These are phyloP conservation scores for Apiospora hydei DNA, from an alignment of 2,329 filamentous ascomycete species.

Conservation along the genomic window DNA sequence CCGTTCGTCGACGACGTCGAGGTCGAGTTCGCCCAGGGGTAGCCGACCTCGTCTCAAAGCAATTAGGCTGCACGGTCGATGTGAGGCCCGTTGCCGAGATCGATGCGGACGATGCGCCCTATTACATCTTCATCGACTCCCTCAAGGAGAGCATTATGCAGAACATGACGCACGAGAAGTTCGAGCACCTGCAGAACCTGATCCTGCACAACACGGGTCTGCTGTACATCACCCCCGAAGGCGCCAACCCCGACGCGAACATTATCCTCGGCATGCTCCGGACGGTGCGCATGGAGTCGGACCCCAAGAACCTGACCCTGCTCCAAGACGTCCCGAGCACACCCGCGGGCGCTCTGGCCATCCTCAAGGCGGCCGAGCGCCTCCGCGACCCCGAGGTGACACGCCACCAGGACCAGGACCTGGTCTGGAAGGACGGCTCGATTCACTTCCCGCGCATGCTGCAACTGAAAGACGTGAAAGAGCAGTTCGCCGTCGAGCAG, in stretches of 20 bases:
- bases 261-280: slow-evolving; percentile 30
- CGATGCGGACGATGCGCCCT: slow-evolving; percentile 16
- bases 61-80: not conserved
- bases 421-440: slow-evolving; percentile 27
- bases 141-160: slow-evolving; percentile 20
- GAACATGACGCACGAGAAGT: slow-evolving; percentile 25
- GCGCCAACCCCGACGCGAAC: slow-evolving; percentile 24
- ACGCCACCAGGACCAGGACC: slow-evolving; percentile 28
- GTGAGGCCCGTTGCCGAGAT: slow-evolving; percentile 13
- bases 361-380: slow-evolving; percentile 25
- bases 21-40: slow-evolving; percentile 29
- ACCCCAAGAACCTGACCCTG: slow-evolving; percentile 27
- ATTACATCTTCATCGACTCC: slow-evolving; percentile 30
- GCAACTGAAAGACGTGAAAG: slow-evolving; percentile 26
- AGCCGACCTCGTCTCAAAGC: slow-evolving; percentile 24
- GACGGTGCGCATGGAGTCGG: slow-evolving; percentile 30
- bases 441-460: slow-evolving; percentile 30
- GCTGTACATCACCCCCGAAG: slow-evolving; percentile 29
- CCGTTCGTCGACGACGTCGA: slow-evolving; percentile 27
- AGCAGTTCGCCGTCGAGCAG: slow-evolving; percentile 28
- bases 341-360: slow-evolving; percentile 25
- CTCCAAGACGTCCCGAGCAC: slow-evolving; percentile 29
- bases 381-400: slow-evolving; percentile 29
- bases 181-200: slow-evolving; percentile 24
- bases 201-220: slow-evolving; percentile 23